A percentile compares a stretch with the other conserved stretches of the same genome.
These are phyloP conservation scores for Saturnispora ahearnii DNA, from an alignment of 805 yeast species.

Conservation along the genomic window DNA sequence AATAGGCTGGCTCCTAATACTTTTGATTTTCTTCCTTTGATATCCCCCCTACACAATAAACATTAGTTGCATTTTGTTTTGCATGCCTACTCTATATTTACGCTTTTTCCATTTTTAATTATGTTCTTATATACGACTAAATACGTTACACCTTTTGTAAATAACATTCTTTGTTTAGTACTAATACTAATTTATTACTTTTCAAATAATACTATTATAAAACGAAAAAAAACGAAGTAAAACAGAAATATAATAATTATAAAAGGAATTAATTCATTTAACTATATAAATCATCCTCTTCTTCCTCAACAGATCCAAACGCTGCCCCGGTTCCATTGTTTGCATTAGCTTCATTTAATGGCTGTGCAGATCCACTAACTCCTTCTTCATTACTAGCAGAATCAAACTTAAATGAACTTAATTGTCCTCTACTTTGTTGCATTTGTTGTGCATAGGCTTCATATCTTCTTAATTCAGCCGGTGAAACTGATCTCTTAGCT, in stretches of 20 bases:
- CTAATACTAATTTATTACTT: neutral
- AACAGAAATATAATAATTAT: conserved; percentile 2
- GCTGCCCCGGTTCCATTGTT: conserved; percentile 32
- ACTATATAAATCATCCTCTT: conserved; percentile 38
- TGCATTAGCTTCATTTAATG: conserved; percentile 25
- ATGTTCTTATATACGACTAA: neutral
- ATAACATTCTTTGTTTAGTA: neutral
- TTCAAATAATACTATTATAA: neutral
- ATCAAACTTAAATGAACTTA: conserved; percentile 79
- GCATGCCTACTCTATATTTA: neutral
- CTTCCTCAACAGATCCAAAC: conserved; percentile 42
- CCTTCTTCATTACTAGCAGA: conserved; percentile 25
- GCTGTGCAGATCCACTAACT: conserved; percentile 20
- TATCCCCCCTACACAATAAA: neutral
- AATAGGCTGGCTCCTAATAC: neutral
- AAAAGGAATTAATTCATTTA: conserved; percentile 10
- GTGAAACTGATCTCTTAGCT: conserved; percentile 94
- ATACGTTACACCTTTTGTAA: neutral
- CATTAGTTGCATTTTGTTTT: neutral
- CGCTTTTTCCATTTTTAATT: neutral
- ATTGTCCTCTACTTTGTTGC: conserved; percentile 92
- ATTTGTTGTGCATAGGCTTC: conserved; percentile 97
- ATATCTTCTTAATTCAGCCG: conserved; percentile 95
- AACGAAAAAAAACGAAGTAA: neutral
- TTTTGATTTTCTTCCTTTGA: neutral